phyloP scores from a whole-genome alignment of 169 alveolate species.

The Cryptosporidium sp. region DNA sequence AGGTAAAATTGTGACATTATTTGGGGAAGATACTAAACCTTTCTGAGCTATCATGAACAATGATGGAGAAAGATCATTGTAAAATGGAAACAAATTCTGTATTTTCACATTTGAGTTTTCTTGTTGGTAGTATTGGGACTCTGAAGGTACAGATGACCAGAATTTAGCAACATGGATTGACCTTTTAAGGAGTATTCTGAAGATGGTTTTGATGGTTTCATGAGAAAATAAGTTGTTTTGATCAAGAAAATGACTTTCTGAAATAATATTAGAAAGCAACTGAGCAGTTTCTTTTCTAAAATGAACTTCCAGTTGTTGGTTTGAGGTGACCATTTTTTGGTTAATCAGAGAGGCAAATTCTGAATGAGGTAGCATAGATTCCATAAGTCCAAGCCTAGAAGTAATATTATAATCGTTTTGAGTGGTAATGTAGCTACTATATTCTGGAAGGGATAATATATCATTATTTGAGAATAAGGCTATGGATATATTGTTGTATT shows the following conservation, averaged over 20 bases:
- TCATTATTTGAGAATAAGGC: neutral
- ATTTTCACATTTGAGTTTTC: constrained; percentile 11
- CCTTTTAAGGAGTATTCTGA: constrained; percentile 1
- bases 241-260: constrained; percentile 4
- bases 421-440: neutral
- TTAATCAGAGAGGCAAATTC: neutral
- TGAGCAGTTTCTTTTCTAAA: constrained; percentile 32
- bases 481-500: neutral
- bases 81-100: constrained; percentile 3
- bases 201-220: constrained; percentile 3
- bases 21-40: neutral
- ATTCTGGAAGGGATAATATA: neutral
- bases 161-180: constrained; percentile 4
- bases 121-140: constrained; percentile 19
- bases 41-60: constrained; percentile 28
- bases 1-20: constrained; percentile 20
- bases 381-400: constrained; percentile 18
- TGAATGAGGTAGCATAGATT: constrained; percentile 16
- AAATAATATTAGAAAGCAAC: constrained; percentile 38
- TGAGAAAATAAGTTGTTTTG: neutral
- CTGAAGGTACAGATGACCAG: constrained; percentile 29
- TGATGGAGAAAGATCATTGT: constrained; percentile 34
- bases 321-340: neutral
- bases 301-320: neutral
- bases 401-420: neutral